A percentile compares a stretch with the other conserved stretches of the same genome.
phyloP scores from a whole-genome alignment of 23 red algal species.

The Porphyridium purpureum region DNA sequence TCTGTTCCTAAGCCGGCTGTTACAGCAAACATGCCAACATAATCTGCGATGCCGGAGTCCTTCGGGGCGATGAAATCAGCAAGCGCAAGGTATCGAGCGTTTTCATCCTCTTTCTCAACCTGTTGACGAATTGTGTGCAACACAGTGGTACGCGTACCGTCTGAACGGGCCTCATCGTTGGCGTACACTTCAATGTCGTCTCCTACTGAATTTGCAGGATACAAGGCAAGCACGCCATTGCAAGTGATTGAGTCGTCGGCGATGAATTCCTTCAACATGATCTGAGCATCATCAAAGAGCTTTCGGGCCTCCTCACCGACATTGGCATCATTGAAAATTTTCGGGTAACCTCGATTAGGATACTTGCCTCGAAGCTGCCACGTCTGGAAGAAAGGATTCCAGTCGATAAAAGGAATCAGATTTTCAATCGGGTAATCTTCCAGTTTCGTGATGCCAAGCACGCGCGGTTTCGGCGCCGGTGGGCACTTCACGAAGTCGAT shows the following conservation, averaged over 20 bases:
- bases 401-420: constrained; percentile 35
- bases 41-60: constrained; percentile 47
- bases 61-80: constrained; percentile 49
- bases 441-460: constrained; percentile 19
- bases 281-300: constrained; percentile 44
- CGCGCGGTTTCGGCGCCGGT: constrained; percentile 15
- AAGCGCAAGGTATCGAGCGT: constrained; percentile 46
- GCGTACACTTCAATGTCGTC: constrained; percentile 61
- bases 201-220: constrained; percentile 42
- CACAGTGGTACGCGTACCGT: constrained; percentile 10
- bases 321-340: constrained; percentile 64
- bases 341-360: constrained; percentile 64
- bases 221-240: constrained; percentile 40
- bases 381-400: constrained; percentile 83
- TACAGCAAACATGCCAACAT: constrained; percentile 76
- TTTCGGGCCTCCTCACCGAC: constrained; percentile 59
- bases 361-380: constrained; percentile 81
- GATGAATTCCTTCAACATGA: constrained; percentile 25
- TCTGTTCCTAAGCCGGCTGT: constrained; percentile 39
- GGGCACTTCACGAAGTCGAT: constrained; percentile 44
- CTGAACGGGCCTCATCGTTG: constrained; percentile 16
- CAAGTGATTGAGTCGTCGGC: constrained; percentile 19
- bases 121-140: constrained; percentile 53
- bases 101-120: constrained; percentile 54
- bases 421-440: constrained; percentile 32